phyloP scores from a whole-genome alignment of 345 rosid species.

The Linum usitatissimum region DNA sequence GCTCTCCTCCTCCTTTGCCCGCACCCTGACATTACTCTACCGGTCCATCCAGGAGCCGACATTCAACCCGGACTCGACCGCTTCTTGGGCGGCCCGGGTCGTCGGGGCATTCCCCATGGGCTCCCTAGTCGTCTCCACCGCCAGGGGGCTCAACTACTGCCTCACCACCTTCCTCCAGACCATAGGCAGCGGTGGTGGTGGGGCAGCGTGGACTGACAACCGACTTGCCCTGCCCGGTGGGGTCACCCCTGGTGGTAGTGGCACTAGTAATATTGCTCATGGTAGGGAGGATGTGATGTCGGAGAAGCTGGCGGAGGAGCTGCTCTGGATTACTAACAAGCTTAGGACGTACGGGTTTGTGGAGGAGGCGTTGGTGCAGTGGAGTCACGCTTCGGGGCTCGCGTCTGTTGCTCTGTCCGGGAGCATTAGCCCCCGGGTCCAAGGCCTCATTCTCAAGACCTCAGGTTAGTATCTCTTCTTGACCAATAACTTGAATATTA shows the following conservation, averaged over 20 bases:
- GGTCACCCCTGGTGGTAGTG: not conserved
- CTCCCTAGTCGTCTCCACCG: conserved; percentile 31
- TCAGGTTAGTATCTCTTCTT: conserved; percentile 26
- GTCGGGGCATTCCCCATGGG: conserved; percentile 47
- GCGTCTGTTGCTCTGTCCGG: conserved; percentile 43
- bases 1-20: conserved; percentile 44
- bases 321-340: conserved; percentile 50
- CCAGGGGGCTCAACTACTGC: conserved; percentile 37
- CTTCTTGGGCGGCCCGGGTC: conserved; percentile 32
- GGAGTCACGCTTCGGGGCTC: conserved; percentile 58
- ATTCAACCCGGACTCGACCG: not conserved
- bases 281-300: conserved; percentile 25
- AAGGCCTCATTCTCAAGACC: conserved; percentile 50
- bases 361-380: conserved; percentile 52
- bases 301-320: conserved; percentile 71
- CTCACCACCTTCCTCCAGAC: conserved; percentile 26
- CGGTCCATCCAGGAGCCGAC: conserved; percentile 29
- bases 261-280: conserved; percentile 1
- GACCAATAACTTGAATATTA: not conserved
- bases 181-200: conserved; percentile 18
- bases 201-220: conserved; percentile 13
- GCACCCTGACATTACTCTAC: conserved; percentile 38
- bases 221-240: conserved; percentile 1
- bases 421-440: conserved; percentile 47
- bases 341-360: conserved; percentile 42